Evolutionary conservation across 2,329 filamentous ascomycete genomes (phyloP).

Genomic region (Talaromyces sp.): DNA sequence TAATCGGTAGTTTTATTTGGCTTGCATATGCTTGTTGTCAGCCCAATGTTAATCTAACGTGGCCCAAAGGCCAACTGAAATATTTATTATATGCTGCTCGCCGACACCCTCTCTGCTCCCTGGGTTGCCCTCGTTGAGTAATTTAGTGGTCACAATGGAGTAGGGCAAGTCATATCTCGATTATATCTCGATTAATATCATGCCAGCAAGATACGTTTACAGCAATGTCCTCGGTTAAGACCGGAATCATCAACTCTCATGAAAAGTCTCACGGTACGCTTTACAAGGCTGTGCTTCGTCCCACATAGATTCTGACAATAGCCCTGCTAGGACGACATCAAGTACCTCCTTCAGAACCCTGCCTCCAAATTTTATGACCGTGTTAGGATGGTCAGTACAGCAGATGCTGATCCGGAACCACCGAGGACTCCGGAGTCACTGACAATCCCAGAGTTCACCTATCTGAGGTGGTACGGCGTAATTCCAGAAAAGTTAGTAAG

Average conservation of each 20-base stretch:
- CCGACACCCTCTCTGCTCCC: neutral
- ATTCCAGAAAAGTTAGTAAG: no score
- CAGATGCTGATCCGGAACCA: no score
- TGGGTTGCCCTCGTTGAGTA: neutral
- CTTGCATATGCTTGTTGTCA: neutral
- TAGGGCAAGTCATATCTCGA: neutral
- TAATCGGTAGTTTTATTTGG: neutral
- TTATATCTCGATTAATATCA: neutral
- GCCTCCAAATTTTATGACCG: neutral
- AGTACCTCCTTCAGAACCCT: neutral
- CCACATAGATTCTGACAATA: neutral
- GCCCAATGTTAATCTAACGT: neutral
- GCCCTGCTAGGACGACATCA: neutral
- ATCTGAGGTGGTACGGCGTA: neutral
- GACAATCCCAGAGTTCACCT: neutral
- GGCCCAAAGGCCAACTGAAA: neutral
- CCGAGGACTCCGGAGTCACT: no score
- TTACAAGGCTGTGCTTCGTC: neutral
- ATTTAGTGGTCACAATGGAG: neutral
- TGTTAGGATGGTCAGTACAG: neutral
- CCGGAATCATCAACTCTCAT: neutral
- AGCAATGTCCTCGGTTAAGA: neutral
- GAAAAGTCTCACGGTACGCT: neutral
- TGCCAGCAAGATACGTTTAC: neutral
- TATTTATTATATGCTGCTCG: neutral